phyloP scores from a whole-genome alignment of 305 asterid species.

The Lippia alba region DNA sequence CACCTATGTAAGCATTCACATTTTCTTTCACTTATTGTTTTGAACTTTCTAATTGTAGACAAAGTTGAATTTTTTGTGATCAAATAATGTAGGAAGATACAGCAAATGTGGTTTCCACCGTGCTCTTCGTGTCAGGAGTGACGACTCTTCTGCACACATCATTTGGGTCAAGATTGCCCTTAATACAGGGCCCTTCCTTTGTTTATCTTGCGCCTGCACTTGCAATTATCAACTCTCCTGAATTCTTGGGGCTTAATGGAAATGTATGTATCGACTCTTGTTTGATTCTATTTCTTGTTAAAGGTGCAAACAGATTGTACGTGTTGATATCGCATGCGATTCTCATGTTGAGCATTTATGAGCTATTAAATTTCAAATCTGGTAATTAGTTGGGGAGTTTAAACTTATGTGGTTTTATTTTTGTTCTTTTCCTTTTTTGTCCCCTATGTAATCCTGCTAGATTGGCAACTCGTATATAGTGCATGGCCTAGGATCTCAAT shows the following conservation, averaged over 20 bases:
- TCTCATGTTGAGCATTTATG: background rate
- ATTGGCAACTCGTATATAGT: background rate
- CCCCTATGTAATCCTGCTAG: background rate
- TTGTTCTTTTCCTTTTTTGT: background rate
- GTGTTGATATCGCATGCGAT: background rate
- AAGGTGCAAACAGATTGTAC: background rate
- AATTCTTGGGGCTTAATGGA: conserved; percentile 80
- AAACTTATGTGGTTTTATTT: background rate
- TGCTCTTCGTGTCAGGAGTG: conserved; percentile 85
- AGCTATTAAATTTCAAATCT: background rate
- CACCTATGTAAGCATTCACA: conserved; percentile 81
- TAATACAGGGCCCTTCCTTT: conserved; percentile 98
- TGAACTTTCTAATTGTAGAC: background rate
- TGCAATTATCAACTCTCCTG: conserved; percentile 90
- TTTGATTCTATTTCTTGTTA: background rate
- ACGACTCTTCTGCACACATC: conserved; percentile 85
- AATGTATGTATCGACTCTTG: conserved; percentile 60
- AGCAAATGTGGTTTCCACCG: conserved; percentile 89
- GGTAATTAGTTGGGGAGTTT: background rate
- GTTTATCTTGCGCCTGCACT: conserved; percentile 98
- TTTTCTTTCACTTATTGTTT: conserved; percentile 18
- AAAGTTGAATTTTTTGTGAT: conserved; percentile 35
- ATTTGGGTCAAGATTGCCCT: conserved; percentile 95
- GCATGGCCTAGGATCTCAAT: background rate
- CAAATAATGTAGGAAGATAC: conserved; percentile 80